These are phyloP conservation scores for Cornus suecica DNA, from an alignment of 148 eudicot genomes.

Conservation along the genomic window DNA sequence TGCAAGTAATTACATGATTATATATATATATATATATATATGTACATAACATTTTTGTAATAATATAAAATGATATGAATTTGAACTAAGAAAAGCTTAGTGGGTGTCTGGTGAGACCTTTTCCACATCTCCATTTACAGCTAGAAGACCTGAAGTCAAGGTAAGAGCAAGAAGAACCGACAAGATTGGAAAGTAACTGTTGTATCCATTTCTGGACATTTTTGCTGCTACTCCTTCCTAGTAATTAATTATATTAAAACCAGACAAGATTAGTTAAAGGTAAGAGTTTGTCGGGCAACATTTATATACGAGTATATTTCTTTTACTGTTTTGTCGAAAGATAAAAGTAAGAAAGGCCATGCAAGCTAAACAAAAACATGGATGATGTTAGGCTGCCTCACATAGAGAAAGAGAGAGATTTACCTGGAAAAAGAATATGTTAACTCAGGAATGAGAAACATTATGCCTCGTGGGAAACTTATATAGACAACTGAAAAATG, in stretches of 20 bases:
- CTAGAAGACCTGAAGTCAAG: constrained; percentile 9
- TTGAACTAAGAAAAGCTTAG: not conserved
- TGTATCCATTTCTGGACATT: constrained; percentile 15
- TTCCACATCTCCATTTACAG: constrained; percentile 19
- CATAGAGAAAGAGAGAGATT: too few species aligned
- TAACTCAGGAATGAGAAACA: too few species aligned
- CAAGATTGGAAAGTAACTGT: constrained; percentile 1
- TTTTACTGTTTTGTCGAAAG: too few species aligned
- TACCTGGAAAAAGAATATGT: too few species aligned
- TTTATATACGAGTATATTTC: too few species aligned
- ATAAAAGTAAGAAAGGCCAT: too few species aligned
- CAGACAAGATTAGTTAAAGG: not conserved
- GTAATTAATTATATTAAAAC: constrained; percentile 13
- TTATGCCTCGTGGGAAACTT: too few species aligned
- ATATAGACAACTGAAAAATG: too few species aligned
- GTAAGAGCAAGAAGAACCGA: constrained; percentile 14
- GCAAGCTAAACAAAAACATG: too few species aligned
- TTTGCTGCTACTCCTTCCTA: constrained; percentile 4
- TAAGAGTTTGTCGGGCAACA: too few species aligned
- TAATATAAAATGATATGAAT: not conserved
- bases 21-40: not conserved
- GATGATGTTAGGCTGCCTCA: too few species aligned
- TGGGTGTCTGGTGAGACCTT: constrained; percentile 23
- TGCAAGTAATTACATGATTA: constrained; percentile 26
- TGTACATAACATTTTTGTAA: too few species aligned